Evolutionary conservation across 768 basidiomycete genomes (phyloP).

Genomic region (Leccinum obscurum): DNA sequence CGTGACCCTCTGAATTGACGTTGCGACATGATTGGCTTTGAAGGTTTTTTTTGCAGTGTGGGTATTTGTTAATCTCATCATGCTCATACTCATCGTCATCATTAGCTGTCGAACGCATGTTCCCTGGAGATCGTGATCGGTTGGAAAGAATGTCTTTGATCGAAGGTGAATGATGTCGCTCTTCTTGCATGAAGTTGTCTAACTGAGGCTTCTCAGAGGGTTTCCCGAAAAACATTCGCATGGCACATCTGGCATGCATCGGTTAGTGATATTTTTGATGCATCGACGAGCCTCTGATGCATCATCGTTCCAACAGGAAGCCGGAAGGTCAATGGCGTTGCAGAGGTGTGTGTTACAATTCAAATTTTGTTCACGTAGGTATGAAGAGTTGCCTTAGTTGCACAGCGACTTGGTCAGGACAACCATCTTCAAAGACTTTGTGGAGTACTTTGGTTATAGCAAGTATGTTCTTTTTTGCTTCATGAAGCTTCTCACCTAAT

Average conservation of each 20-base stretch:
- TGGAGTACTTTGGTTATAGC: slow-evolving; percentile 87
- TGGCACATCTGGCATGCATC: slow-evolving; percentile 91
- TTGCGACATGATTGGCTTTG: neutral
- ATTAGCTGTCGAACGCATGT: slow-evolving; percentile 82
- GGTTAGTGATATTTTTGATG: slow-evolving; percentile 37
- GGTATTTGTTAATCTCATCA: slow-evolving; percentile 11
- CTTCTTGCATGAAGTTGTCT: neutral
- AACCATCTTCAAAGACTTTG: slow-evolving; percentile 88
- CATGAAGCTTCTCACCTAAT: slow-evolving; percentile 14
- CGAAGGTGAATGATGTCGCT: slow-evolving; percentile 54
- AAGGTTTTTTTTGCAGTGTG: slow-evolving; percentile 67
- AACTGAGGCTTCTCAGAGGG: slow-evolving; percentile 55
- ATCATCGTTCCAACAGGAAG: slow-evolving; percentile 44
- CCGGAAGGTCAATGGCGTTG: slow-evolving; percentile 92
- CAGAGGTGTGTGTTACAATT: slow-evolving; percentile 54
- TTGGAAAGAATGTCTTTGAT: slow-evolving; percentile 89
- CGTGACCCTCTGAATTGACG: neutral
- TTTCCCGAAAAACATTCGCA: slow-evolving; percentile 79
- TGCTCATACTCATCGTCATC: slow-evolving; percentile 1
- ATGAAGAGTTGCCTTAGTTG: slow-evolving; percentile 42
- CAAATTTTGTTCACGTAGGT: neutral
- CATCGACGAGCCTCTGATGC: neutral
- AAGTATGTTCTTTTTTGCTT: slow-evolving; percentile 43
- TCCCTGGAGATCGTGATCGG: slow-evolving; percentile 81
- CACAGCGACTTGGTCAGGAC: slow-evolving; percentile 87